Percentiles rank a stretch among this genome's conserved stretches.
Conservation (phyloP, 371 early-diverging fungal species). For the Batkoa obscura region DNA sequence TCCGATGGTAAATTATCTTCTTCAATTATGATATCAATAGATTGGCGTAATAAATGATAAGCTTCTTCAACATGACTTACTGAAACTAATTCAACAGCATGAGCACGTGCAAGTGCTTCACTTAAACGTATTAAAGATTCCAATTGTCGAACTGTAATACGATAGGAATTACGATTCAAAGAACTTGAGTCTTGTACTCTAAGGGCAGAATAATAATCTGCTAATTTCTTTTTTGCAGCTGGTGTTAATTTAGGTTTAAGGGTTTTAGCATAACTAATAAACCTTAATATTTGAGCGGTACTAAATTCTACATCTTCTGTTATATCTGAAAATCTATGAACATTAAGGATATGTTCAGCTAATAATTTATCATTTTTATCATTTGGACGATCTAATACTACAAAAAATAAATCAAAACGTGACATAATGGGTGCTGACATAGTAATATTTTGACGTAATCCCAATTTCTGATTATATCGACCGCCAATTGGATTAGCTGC, state of each 20-base stretch:
- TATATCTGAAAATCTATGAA: slow-evolving; percentile 62
- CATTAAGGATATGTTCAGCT: slow-evolving; percentile 85
- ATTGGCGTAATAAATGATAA: slow-evolving; percentile 67
- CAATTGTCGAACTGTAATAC: slow-evolving; percentile 96
- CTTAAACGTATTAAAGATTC: slow-evolving; percentile 95
- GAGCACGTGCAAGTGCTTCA: slow-evolving; percentile 92
- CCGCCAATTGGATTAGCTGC: slow-evolving; percentile 98
- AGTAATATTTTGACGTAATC: slow-evolving; percentile 90
- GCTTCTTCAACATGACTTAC: slow-evolving; percentile 83
- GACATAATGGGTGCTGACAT: slow-evolving; percentile 99
- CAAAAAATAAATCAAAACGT: slow-evolving; percentile 98
- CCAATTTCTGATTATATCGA: slow-evolving; percentile 85
- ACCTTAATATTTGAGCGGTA: slow-evolving; percentile 54
- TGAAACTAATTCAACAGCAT: slow-evolving; percentile 52
- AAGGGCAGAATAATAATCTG: slow-evolving; percentile 76
- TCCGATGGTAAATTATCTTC: slow-evolving; percentile 35
- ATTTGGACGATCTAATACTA: slow-evolving; percentile 92
- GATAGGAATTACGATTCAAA: slow-evolving; percentile 56
- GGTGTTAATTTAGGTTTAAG: slow-evolving; percentile 68
- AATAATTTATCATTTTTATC: slow-evolving; percentile 80
- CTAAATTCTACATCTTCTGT: slow-evolving; percentile 25
- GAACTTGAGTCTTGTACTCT: slow-evolving; percentile 76
- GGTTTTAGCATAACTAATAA: slow-evolving; percentile 77
- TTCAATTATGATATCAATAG: slow-evolving; percentile 82
- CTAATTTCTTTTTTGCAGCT: slow-evolving; percentile 59